Evolutionary conservation across 768 basidiomycete genomes (phyloP).

Genomic region (Boletus reticuloceps): DNA sequence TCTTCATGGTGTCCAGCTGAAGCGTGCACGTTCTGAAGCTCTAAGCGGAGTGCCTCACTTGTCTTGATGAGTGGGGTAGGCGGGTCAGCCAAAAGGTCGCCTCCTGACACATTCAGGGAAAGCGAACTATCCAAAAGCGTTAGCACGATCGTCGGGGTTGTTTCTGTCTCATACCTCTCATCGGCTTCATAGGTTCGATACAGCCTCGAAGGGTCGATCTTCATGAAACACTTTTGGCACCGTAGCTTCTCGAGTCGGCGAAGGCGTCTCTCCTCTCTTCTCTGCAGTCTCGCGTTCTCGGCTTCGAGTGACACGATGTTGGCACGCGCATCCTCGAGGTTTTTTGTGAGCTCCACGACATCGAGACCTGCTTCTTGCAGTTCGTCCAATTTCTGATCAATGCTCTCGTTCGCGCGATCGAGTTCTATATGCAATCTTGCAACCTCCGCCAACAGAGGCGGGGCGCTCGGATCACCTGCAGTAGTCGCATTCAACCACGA

Average conservation of each 20-base stretch:
- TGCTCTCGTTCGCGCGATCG: conserved; percentile 75
- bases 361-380: conserved; percentile 79
- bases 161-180: conserved; percentile 50
- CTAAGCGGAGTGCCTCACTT: conserved; percentile 58
- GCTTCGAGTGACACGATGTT: conserved; percentile 59
- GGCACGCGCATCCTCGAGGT: conserved; percentile 67
- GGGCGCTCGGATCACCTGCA: conserved; percentile 47
- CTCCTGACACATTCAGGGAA: conserved; percentile 44
- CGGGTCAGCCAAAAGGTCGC: conserved; percentile 51
- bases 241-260: conserved; percentile 58
- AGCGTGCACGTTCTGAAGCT: conserved; percentile 60
- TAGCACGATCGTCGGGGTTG: background rate
- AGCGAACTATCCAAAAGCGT: conserved; percentile 39
- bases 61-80: conserved; percentile 69
- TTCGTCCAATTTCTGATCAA: conserved; percentile 86
- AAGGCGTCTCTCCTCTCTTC: conserved; percentile 68
- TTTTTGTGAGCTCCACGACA: conserved; percentile 66
- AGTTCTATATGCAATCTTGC: conserved; percentile 71
- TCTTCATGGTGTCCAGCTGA: conserved; percentile 63
- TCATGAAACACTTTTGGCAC: conserved; percentile 68
- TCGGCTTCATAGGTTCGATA: conserved; percentile 45
- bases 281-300: conserved; percentile 60
- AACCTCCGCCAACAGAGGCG: conserved; percentile 72
- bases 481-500: conserved; percentile 70
- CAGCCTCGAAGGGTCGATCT: conserved; percentile 50